phyloP scores from a whole-genome alignment of 306 rosid species.

The Comarum palustre region DNA sequence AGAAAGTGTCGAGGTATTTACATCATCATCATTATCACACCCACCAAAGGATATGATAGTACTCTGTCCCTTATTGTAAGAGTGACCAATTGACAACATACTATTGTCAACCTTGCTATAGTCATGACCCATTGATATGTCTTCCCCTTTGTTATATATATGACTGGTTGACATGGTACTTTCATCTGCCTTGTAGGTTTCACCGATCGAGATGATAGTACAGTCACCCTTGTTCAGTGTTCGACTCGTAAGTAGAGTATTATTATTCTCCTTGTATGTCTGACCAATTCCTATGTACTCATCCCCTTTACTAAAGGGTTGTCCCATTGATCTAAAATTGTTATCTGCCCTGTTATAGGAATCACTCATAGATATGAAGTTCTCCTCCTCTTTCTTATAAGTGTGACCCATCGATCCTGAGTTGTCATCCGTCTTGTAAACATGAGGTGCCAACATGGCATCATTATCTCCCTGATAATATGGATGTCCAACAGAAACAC shows the following conservation, averaged over 20 bases:
- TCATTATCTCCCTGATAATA: constrained; percentile 38
- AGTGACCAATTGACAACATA: constrained; percentile 34
- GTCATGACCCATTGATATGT: constrained; percentile 30
- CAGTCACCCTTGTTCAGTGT: constrained; percentile 37
- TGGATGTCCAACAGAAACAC: constrained; percentile 35
- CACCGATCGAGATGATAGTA: constrained; percentile 47
- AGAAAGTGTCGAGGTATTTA: constrained; percentile 40
- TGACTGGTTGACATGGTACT: constrained; percentile 36
- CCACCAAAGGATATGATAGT: constrained; percentile 79
- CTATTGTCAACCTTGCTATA: constrained; percentile 32
- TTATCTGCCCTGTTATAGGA: constrained; percentile 42
- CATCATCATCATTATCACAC: constrained; percentile 44
- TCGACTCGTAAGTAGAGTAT: constrained; percentile 32
- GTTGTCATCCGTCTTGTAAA: constrained; percentile 30
- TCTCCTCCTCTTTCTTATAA: constrained; percentile 46
- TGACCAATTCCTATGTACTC: constrained; percentile 27
- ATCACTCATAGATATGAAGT: constrained; percentile 33
- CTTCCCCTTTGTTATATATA: constrained; percentile 40
- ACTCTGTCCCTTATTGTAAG: constrained; percentile 59
- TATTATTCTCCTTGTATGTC: constrained; percentile 30
- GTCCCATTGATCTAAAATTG: constrained; percentile 48
- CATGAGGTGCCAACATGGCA: constrained; percentile 27
- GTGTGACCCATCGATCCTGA: constrained; percentile 40
- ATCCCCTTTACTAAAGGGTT: constrained; percentile 39
- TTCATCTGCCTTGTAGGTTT: constrained; percentile 39